Conservation (phyloP, 2,329 filamentous ascomycete genomes). For the Pyricularia grisea region DNA sequence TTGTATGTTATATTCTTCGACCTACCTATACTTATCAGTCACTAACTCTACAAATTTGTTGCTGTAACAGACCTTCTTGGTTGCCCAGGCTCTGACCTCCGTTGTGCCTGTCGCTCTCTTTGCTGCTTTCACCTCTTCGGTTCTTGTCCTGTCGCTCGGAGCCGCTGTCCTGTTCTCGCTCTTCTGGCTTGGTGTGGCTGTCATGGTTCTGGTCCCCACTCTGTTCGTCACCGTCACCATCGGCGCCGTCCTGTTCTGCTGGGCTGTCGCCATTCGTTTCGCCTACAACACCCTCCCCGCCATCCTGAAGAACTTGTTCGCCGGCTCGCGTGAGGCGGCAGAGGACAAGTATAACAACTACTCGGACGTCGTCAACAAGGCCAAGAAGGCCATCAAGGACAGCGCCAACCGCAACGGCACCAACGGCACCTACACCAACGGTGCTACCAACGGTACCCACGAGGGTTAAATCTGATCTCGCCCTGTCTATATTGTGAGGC, state of each 20-base stretch:
- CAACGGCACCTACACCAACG: neutral
- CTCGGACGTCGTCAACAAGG: neutral
- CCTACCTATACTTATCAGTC: neutral
- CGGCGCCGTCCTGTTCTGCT: constrained; percentile 4
- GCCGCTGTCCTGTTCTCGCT: constrained; percentile 56
- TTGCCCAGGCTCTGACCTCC: constrained; percentile 54
- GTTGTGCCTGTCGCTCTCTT: constrained; percentile 62
- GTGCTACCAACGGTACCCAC: neutral
- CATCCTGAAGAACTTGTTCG: neutral
- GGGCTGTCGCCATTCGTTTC: constrained; percentile 1
- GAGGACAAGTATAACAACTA: neutral
- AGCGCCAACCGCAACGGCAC: neutral
- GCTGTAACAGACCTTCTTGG: constrained; percentile 49
- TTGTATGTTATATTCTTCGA: constrained; percentile 37
- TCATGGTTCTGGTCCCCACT: constrained; percentile 4
- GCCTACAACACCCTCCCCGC: constrained; percentile 3
- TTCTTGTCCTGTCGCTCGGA: constrained; percentile 52
- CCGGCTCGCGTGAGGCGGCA: neutral
- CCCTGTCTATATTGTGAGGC: neutral
- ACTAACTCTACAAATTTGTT: neutral
- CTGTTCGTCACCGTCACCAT: constrained; percentile 4
- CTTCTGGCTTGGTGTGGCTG: constrained; percentile 37
- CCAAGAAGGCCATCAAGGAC: neutral
- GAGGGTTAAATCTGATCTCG: neutral
- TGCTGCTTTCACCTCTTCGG: constrained; percentile 52